Evolutionary conservation across 2,329 filamentous ascomycete genomes (phyloP).

Genomic region (Metarhizium sp.): DNA sequence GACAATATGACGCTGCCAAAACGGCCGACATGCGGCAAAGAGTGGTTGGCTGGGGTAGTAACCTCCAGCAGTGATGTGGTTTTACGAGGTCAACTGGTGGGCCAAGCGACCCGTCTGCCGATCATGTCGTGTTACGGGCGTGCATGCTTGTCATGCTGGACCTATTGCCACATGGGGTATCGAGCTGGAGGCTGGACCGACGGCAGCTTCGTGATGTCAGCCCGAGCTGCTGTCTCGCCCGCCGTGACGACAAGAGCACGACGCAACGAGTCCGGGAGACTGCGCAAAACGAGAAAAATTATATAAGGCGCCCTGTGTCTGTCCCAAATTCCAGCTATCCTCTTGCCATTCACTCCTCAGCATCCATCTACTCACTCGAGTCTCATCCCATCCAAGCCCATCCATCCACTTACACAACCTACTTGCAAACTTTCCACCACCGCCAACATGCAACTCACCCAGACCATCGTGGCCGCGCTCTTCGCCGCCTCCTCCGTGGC

Average conservation of each 20-base stretch:
- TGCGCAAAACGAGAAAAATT: too few species aligned
- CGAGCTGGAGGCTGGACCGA: background rate
- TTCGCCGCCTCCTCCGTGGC: conserved; percentile 25
- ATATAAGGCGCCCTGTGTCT: too few species aligned
- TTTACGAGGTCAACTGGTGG: background rate
- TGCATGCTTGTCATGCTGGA: too few species aligned
- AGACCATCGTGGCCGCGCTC: conserved; percentile 25
- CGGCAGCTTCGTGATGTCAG: background rate
- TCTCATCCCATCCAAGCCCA: background rate
- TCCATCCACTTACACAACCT: background rate
- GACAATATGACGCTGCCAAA: background rate
- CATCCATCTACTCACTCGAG: too few species aligned
- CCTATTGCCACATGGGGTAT: background rate
- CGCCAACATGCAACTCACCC: conserved; percentile 33
- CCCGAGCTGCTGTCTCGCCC: too few species aligned
- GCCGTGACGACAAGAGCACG: too few species aligned
- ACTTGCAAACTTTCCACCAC: background rate
- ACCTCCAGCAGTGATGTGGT: background rate
- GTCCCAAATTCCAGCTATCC: too few species aligned
- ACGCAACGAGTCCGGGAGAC: too few species aligned
- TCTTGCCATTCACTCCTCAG: too few species aligned
- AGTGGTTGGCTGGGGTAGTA: background rate
- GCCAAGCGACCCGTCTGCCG: background rate
- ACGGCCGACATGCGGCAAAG: background rate
- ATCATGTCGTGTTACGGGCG: background rate